Evolutionary conservation across 139 green algal genomes (phyloP).

Genomic region (Picochlorum sp.): DNA sequence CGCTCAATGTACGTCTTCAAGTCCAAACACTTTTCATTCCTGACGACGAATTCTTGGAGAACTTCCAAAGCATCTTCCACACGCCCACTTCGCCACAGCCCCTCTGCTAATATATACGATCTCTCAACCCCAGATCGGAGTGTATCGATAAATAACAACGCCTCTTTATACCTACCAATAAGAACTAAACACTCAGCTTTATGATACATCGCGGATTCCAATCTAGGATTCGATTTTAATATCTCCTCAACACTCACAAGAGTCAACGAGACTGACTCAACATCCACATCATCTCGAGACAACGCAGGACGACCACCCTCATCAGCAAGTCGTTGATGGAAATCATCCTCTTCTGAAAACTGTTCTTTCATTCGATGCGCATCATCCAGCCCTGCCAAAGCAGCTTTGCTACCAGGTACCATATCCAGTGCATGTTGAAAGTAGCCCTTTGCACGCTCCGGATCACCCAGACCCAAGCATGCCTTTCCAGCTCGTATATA

Average conservation of each 20-base stretch:
- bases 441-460: not conserved
- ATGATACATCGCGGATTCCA: slow-evolving; percentile 17
- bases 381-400: not conserved
- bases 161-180: slow-evolving; percentile 30
- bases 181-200: slow-evolving; percentile 33
- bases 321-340: slow-evolving; percentile 4
- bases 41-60: slow-evolving; percentile 14
- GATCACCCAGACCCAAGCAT: slow-evolving; percentile 15
- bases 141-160: not conserved
- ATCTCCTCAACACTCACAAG: slow-evolving; percentile 18
- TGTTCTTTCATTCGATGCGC: not conserved
- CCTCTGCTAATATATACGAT: slow-evolving; percentile 30
- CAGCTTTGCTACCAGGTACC: slow-evolving; percentile 1
- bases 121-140: slow-evolving; percentile 21
- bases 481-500: slow-evolving; percentile 20
- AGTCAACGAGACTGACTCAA: slow-evolving; percentile 20
- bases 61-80: slow-evolving; percentile 3
- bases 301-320: slow-evolving; percentile 18
- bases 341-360: not conserved
- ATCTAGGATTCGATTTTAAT: slow-evolving; percentile 20
- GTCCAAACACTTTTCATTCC: not conserved
- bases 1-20: slow-evolving; percentile 10
- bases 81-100: slow-evolving; percentile 22
- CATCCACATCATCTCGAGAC: slow-evolving; percentile 1
- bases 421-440: slow-evolving; percentile 19